Evolutionary conservation across 805 yeast species (phyloP).

Genomic region (Barnettozyma botsteinii): DNA sequence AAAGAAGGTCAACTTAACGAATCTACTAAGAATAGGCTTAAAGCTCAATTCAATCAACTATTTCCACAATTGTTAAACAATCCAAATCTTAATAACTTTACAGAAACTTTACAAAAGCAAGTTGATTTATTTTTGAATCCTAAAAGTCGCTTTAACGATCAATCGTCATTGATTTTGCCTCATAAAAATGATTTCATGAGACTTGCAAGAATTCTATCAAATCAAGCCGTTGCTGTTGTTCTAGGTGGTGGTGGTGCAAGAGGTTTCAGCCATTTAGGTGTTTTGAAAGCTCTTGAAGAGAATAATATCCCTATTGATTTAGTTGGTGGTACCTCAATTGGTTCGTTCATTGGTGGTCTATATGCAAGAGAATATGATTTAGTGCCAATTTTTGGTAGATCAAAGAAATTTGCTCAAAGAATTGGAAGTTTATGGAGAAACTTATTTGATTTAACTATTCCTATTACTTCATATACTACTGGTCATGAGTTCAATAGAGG

Average conservation of each 20-base stretch:
- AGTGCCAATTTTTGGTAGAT: conserved; percentile 85
- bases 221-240: conserved; percentile 90
- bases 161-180: conserved; percentile 30
- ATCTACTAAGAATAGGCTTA: background rate
- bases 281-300: conserved; percentile 84
- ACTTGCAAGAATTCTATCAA: conserved; percentile 82
- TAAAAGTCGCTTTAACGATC: conserved; percentile 17
- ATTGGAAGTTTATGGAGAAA: conserved; percentile 84
- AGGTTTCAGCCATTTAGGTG: conserved; percentile 89
- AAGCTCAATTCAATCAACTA: conserved; percentile 5
- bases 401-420: conserved; percentile 80
- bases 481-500: conserved; percentile 98
- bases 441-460: conserved; percentile 80
- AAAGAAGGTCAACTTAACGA: background rate
- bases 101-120: conserved; percentile 27
- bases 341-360: conserved; percentile 91
- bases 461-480: conserved; percentile 90
- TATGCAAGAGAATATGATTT: conserved; percentile 90
- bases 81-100: conserved; percentile 15
- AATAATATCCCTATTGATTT: conserved; percentile 90
- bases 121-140: conserved; percentile 34
- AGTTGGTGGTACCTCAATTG: conserved; percentile 95
- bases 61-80: conserved; percentile 10
- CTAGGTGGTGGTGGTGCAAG: conserved; percentile 98
- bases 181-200: conserved; percentile 88